Percentiles rank a stretch among this genome's conserved stretches.
Conservation (phyloP, 345 rosid species). For the Rhizophora mangle region DNA sequence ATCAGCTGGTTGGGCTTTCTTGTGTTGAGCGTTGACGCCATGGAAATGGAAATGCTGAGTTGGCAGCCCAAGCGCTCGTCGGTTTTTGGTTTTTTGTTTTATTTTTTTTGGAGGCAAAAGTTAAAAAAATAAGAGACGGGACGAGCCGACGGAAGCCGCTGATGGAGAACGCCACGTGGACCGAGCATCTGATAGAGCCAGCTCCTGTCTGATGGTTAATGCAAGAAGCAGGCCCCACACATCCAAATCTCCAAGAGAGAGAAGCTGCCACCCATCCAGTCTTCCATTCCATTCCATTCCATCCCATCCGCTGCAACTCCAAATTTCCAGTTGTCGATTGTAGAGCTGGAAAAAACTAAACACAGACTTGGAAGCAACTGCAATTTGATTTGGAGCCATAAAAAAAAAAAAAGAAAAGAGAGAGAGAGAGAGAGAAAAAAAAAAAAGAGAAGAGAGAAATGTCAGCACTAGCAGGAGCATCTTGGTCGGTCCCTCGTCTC, state of each 20-base stretch:
- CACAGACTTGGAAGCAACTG: no score
- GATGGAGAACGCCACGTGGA: constrained; percentile 9
- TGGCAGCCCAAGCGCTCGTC: no score
- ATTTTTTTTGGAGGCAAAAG: no score
- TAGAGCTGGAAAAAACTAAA: no score
- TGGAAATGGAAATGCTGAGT: no score
- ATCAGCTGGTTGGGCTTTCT: no score
- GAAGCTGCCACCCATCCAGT: not conserved
- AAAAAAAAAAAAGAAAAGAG: not conserved
- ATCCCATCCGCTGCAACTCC: not conserved
- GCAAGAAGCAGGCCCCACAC: constrained; percentile 22
- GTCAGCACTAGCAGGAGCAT: constrained; percentile 34
- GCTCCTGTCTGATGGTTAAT: constrained; percentile 26
- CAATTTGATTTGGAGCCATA: no score
- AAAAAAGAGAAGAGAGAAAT: constrained; percentile 20
- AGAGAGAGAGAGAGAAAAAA: not conserved
- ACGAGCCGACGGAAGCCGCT: not conserved
- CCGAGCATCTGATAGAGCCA: not conserved
- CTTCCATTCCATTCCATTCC: not conserved
- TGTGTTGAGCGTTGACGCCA: no score
- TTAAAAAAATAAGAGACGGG: no score
- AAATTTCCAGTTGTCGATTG: not conserved
- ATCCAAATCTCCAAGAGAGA: constrained; percentile 17
- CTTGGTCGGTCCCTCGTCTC: constrained; percentile 47
- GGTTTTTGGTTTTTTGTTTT: no score